Evolutionary conservation across 164 flowering plant species (phyloP).

Genomic region (Taxillus chinensis): DNA sequence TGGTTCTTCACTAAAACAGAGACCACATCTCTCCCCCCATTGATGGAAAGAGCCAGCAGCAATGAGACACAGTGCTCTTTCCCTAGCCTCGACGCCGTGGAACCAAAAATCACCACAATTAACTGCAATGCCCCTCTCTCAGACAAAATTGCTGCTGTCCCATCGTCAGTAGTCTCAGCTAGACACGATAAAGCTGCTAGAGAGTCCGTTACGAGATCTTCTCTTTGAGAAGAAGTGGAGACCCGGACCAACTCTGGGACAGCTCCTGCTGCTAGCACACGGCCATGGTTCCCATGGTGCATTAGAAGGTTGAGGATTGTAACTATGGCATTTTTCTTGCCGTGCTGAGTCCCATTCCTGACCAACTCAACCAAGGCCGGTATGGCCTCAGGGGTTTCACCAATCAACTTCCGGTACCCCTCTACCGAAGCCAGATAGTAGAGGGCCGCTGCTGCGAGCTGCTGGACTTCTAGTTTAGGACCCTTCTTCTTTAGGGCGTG

Average conservation of each 20-base stretch:
- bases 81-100: not conserved
- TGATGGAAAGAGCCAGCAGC: not conserved
- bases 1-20: not conserved
- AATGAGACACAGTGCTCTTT: not conserved
- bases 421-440: not conserved
- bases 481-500: not conserved
- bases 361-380: not conserved
- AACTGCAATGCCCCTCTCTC: not conserved
- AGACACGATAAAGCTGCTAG: not conserved
- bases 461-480: not conserved
- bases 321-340: not conserved
- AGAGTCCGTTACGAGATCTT: not conserved
- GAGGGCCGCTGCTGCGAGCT: not conserved
- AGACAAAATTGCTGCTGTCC: not conserved
- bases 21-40: not conserved
- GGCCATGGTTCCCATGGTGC: not conserved
- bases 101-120: not conserved
- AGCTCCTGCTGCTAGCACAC: not conserved
- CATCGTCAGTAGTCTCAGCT: not conserved
- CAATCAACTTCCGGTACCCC: not conserved
- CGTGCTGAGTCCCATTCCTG: not conserved
- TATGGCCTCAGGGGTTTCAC: not conserved
- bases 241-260: not conserved
- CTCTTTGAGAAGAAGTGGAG: not conserved
- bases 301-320: not conserved